Base-by-base conservation (phyloP, 371 early-diverging fungal species). In the Phascolomyces articulosus region DNA sequence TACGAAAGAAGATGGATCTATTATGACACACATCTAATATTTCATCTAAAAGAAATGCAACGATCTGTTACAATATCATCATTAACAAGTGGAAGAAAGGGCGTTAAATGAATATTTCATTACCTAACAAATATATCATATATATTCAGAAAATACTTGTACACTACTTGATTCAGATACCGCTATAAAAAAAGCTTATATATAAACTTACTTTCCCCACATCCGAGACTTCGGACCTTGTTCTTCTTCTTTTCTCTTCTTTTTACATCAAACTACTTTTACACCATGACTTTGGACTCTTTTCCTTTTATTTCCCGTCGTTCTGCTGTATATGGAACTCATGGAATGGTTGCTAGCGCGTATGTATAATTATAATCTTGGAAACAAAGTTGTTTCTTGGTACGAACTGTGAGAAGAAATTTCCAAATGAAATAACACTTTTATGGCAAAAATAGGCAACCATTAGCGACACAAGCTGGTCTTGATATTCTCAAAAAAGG, bases 401-500 rank as follows among this genome's bases (percentile, higher is more conserved):
- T n/a, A n/a, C n/a, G n/a, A n/a, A n/a, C n/a, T n/a, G n/a, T n/a
- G n/a, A n/a, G n/a, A n/a, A n/a, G n/a, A n/a, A n/a, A n/a, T n/a
- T n/a, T n/a, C n/a, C 27, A 26, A 2, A 55, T 34, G 15, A 41
- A 16, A n/a, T 0, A 26, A 41, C 13, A 31, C 10, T 28, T 53
- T 15, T 73, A n/a, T n/a, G n/a, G n/a, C n/a, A n/a, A n/a, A n/a
- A n/a, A n/a, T 58, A 92, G 93, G 54, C 91, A 94, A 77, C 93
- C 93, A 21, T 72, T 93, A 40, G 94, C 94, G 10, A 87, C 92
- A 48, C 85, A 90, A 53, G 87, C 91, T 27, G 96, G 97, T 38
- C 68, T 90, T 6, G 80, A 82, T n/a, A 89, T 95, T 18, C 78
- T 97, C n/a, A 79, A 81, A 58, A 73, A 73, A 49, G 97, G 96